Conservation (phyloP, 805 yeast species). For the Ogataea wickerhamii region DNA sequence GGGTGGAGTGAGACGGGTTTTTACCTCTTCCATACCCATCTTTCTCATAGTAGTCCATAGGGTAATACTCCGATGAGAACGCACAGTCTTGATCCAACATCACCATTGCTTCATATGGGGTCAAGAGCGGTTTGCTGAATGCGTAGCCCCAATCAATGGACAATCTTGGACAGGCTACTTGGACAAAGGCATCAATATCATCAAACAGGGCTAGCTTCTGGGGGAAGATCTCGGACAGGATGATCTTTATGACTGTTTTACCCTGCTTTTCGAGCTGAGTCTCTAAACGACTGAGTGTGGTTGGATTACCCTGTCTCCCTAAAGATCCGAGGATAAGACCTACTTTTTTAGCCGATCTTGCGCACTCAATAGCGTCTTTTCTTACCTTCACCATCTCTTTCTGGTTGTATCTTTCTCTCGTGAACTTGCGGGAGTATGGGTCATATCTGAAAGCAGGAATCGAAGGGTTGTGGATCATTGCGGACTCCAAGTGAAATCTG, state of each 20-base stretch:
- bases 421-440: conserved; percentile 89
- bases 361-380: conserved; percentile 65
- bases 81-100: conserved; percentile 67
- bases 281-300: conserved; percentile 69
- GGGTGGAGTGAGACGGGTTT: conserved; percentile 25
- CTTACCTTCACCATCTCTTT: conserved; percentile 74
- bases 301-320: conserved; percentile 91
- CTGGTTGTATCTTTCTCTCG: conserved; percentile 85
- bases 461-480: conserved; percentile 95
- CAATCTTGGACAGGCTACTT: conserved; percentile 94
- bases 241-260: conserved; percentile 70
- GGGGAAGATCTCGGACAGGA: conserved; percentile 91
- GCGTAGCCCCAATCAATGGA: conserved; percentile 99
- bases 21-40: conserved; percentile 92
- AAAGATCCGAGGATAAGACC: conserved; percentile 90
- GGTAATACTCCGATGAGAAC: conserved; percentile 68
- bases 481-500: conserved; percentile 88
- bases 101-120: conserved; percentile 96
- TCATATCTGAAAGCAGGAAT: conserved; percentile 92
- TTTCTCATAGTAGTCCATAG: conserved; percentile 91
- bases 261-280: conserved; percentile 49
- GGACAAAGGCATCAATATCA: conserved; percentile 91
- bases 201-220: conserved; percentile 87
- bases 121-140: conserved; percentile 81
- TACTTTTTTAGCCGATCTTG: conserved; percentile 56